These are phyloP conservation scores for Cajanus cajan DNA, from an alignment of 306 rosid species.

Conservation along the genomic window DNA sequence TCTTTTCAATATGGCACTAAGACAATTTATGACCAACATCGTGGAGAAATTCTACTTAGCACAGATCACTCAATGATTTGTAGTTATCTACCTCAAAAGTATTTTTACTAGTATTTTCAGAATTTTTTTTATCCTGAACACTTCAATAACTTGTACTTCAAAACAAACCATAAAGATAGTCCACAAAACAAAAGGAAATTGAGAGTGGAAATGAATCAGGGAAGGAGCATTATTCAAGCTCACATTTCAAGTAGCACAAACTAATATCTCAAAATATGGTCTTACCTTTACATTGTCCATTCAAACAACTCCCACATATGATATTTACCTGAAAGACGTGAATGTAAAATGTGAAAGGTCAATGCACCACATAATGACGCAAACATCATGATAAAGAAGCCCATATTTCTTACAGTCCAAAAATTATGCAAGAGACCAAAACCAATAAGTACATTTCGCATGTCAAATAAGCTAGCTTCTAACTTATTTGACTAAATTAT, in stretches of 20 bases:
- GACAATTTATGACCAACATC: slow-evolving; percentile 2
- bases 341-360: slow-evolving; percentile 28
- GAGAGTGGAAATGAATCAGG: background rate
- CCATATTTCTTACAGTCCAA: slow-evolving; percentile 1
- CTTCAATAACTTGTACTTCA: slow-evolving; percentile 24
- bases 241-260: slow-evolving; percentile 11
- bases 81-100: background rate
- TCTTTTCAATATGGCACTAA: slow-evolving; percentile 12
- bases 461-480: background rate
- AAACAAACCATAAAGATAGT: background rate
- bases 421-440: background rate
- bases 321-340: slow-evolving; percentile 74
- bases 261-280: slow-evolving; percentile 5
- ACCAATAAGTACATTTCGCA: background rate
- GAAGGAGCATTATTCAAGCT: background rate
- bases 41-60: slow-evolving; percentile 2
- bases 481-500: background rate
- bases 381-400: slow-evolving; percentile 1
- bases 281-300: slow-evolving; percentile 83
- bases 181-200: background rate
- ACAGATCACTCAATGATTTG: slow-evolving; percentile 9
- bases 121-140: background rate
- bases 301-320: slow-evolving; percentile 73
- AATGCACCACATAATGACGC: slow-evolving; percentile 4
- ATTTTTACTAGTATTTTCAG: background rate